These are phyloP conservation scores for Suillus luteus DNA, from an alignment of 768 basidiomycete species.

Conservation along the genomic window DNA sequence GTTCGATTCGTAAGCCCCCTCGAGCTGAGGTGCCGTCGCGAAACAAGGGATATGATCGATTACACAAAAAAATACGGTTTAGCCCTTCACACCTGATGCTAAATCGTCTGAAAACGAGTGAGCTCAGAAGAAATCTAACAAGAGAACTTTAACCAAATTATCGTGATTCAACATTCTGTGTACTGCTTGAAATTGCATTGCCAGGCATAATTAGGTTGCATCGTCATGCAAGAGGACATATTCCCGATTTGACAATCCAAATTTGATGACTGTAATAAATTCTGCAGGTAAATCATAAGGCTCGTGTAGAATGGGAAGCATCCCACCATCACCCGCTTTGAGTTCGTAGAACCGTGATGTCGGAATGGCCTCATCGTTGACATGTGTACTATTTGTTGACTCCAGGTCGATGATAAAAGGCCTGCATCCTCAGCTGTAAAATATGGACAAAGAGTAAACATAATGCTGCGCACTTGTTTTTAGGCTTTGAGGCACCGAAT, in stretches of 20 bases:
- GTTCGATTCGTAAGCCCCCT: not conserved
- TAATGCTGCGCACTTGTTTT: conserved; percentile 69
- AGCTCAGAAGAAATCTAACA: not conserved
- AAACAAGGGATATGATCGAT: not conserved
- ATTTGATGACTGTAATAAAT: conserved; percentile 69
- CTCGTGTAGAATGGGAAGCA: not conserved
- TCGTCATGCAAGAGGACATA: conserved; percentile 88
- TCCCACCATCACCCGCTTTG: conserved; percentile 73
- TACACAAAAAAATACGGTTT: not conserved
- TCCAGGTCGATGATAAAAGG: conserved; percentile 98
- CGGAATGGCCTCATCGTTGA: conserved; percentile 87
- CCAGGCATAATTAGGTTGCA: conserved; percentile 38
- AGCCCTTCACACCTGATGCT: not conserved
- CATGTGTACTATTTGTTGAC: conserved; percentile 94
- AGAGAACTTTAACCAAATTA: not conserved
- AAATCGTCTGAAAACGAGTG: not conserved
- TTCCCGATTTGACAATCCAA: conserved; percentile 78
- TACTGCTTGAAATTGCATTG: not conserved
- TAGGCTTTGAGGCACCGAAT: conserved; percentile 74
- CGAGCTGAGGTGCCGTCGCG: not conserved
- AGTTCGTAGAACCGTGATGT: conserved; percentile 86
- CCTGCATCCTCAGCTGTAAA: conserved; percentile 42
- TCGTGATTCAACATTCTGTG: not conserved
- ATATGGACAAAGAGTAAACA: conserved; percentile 10
- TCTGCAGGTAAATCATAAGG: conserved; percentile 14